A percentile compares a stretch with the other conserved stretches of the same genome.
Conservation (phyloP, 495 filamentous ascomycete genomes). For the Talaromyces liani region DNA sequence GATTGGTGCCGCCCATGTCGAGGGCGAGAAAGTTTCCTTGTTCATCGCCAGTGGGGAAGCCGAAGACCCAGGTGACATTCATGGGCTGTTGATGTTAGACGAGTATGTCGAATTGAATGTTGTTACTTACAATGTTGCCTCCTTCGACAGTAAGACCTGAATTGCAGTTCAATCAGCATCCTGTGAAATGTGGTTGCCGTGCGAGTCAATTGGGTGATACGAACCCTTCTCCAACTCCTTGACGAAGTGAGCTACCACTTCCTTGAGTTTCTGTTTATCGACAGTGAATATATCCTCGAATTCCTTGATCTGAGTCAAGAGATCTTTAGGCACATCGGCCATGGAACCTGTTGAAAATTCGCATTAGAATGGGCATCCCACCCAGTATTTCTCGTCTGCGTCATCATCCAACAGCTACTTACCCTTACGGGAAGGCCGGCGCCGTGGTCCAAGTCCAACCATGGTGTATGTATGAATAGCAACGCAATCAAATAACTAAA, state of each 20-base stretch:
- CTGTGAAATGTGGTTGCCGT: not conserved
- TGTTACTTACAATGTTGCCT: constrained; percentile 74
- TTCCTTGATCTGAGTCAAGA: constrained; percentile 73
- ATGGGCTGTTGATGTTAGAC: constrained; percentile 60
- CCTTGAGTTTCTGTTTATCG: constrained; percentile 70
- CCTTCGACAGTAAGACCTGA: constrained; percentile 78
- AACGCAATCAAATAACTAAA: not conserved
- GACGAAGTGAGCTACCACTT: constrained; percentile 82
- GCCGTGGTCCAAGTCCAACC: constrained; percentile 68
- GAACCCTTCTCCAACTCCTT: constrained; percentile 81
- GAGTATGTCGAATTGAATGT: not conserved
- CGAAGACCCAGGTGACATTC: constrained; percentile 98
- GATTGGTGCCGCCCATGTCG: constrained; percentile 97
- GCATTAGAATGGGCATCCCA: constrained; percentile 12
- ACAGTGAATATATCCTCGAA: constrained; percentile 85
- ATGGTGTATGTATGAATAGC: constrained; percentile 40
- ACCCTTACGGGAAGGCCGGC: constrained; percentile 70
- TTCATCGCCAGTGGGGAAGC: constrained; percentile 82
- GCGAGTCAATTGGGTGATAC: constrained; percentile 12
- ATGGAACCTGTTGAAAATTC: constrained; percentile 54
- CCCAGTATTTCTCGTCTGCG: constrained; percentile 9
- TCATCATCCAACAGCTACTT: constrained; percentile 26
- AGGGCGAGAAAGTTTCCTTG: constrained; percentile 87
- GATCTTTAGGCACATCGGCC: constrained; percentile 76
- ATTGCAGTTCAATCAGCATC: constrained; percentile 1